These are phyloP conservation scores for Apophysomyces trapeziformis DNA, from an alignment of 371 early-diverging fungal genomes.

Conservation along the genomic window DNA sequence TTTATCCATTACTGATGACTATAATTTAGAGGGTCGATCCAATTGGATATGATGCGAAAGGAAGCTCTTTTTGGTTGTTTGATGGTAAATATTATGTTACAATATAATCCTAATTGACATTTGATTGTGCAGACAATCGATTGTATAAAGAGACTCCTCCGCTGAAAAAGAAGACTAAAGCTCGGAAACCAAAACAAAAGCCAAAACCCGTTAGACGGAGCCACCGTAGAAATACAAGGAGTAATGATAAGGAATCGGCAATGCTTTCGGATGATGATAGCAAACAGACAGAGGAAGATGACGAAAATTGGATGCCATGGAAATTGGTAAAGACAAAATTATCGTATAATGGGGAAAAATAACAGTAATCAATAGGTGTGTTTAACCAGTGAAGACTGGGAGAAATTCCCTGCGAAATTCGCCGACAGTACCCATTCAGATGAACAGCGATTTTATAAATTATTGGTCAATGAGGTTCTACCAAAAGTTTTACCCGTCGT, in stretches of 20 bases:
- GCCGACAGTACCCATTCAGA: slow-evolving; percentile 52
- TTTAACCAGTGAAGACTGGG: slow-evolving; percentile 63
- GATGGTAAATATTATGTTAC: slow-evolving; percentile 56
- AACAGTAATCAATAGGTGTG: slow-evolving; percentile 48
- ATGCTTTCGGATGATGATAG: slow-evolving; percentile 22
- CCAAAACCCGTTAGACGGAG: slow-evolving; percentile 24
- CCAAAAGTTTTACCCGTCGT: slow-evolving; percentile 65
- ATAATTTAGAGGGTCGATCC: slow-evolving; percentile 70
- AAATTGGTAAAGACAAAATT: slow-evolving; percentile 38
- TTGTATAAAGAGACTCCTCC: slow-evolving; percentile 62
- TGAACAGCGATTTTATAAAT: slow-evolving; percentile 61
- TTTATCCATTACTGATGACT: not conserved
- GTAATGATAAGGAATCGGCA: slow-evolving; percentile 6
- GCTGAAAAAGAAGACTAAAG: slow-evolving; percentile 33
- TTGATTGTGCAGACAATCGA: slow-evolving; percentile 61
- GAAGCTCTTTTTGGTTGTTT: slow-evolving; percentile 77
- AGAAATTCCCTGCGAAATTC: slow-evolving; percentile 58
- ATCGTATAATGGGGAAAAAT: not conserved
- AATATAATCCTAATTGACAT: not conserved
- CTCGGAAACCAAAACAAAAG: slow-evolving; percentile 18
- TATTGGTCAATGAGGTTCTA: slow-evolving; percentile 58
- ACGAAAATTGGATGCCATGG: slow-evolving; percentile 51
- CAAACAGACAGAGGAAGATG: slow-evolving; percentile 29
- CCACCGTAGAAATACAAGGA: slow-evolving; percentile 28
- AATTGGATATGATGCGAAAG: slow-evolving; percentile 69